A percentile compares a stretch with the other conserved stretches of the same genome.
Conservation (phyloP, 192 early-diverging fungal genomes). For the Gaertneriomyces sp. region DNA sequence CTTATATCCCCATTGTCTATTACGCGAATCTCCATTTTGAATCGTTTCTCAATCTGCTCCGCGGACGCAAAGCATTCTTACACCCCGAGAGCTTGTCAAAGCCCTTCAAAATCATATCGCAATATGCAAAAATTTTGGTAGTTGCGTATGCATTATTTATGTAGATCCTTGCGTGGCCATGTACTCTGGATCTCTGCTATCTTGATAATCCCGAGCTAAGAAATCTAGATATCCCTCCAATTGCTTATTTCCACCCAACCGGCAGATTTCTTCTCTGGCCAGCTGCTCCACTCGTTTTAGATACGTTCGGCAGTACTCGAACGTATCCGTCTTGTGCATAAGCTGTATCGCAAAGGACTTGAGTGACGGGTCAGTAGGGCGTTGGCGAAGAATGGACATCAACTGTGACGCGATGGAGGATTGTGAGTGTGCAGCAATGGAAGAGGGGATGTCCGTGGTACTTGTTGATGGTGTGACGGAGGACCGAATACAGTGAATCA, state of each 20-base stretch:
- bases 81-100: no score
- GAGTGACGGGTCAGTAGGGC: slow-evolving; percentile 72
- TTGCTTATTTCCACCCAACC: slow-evolving; percentile 74
- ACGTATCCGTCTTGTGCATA: slow-evolving; percentile 72
- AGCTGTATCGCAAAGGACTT: slow-evolving; percentile 84
- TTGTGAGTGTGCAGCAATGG: background rate
- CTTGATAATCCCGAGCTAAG: slow-evolving; percentile 48
- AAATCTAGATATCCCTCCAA: slow-evolving; percentile 63
- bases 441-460: slow-evolving; percentile 47
- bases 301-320: slow-evolving; percentile 72
- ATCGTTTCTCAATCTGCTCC: no score
- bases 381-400: slow-evolving; percentile 74
- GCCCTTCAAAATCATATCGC: no score
- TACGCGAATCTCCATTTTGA: no score
- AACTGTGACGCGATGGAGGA: slow-evolving; percentile 32
- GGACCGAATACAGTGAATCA: slow-evolving; percentile 79
- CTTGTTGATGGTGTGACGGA: slow-evolving; percentile 27
- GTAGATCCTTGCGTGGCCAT: no score
- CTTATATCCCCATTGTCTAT: no score
- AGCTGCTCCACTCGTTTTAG: slow-evolving; percentile 62
- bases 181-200: slow-evolving; percentile 1
- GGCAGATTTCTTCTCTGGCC: slow-evolving; percentile 59
- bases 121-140: no score
- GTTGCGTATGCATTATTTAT: no score
- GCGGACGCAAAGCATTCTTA: no score